phyloP scores from a whole-genome alignment of 139 green algal genomes.

The Marvania coccoides region DNA sequence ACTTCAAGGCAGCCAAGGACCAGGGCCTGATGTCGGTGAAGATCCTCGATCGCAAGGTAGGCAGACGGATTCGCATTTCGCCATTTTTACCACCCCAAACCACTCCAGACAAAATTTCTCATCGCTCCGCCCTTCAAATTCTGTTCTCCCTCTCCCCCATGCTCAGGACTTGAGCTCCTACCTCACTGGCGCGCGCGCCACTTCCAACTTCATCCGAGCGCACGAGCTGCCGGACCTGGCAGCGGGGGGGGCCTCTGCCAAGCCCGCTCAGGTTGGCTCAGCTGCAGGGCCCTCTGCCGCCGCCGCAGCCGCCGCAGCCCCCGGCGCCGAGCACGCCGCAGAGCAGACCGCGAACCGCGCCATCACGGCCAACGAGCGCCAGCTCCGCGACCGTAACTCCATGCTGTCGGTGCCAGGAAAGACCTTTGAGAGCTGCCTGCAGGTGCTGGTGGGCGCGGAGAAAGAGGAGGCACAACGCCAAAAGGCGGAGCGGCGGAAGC shows the following conservation, averaged over 20 bases:
- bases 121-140: too few species aligned
- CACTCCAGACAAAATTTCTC: too few species aligned
- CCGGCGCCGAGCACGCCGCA: not conserved
- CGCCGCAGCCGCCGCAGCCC: not conserved
- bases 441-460: slow-evolving; percentile 14
- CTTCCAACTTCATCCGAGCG: slow-evolving; percentile 19
- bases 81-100: too few species aligned
- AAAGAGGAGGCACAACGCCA: not conserved
- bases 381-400: slow-evolving; percentile 49
- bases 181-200: slow-evolving; percentile 14
- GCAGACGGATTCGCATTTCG: too few species aligned
- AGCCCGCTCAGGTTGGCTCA: not conserved
- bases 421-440: slow-evolving; percentile 23
- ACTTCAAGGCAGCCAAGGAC: slow-evolving; percentile 14
- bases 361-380: slow-evolving; percentile 7
- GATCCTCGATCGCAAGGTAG: slow-evolving; percentile 19
- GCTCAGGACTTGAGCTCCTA: slow-evolving; percentile 26
- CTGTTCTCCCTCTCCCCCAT: not conserved
- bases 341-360: slow-evolving; percentile 6
- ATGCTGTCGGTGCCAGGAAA: slow-evolving; percentile 37
- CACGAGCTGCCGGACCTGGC: not conserved
- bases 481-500: not conserved
- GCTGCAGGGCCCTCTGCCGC: not conserved
- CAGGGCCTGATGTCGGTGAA: not conserved
- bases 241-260: not conserved